Evolutionary conservation across 805 yeast species (phyloP), one percentile per base, ranked within the genome.

Genomic region (Starmerella apis): DNA sequence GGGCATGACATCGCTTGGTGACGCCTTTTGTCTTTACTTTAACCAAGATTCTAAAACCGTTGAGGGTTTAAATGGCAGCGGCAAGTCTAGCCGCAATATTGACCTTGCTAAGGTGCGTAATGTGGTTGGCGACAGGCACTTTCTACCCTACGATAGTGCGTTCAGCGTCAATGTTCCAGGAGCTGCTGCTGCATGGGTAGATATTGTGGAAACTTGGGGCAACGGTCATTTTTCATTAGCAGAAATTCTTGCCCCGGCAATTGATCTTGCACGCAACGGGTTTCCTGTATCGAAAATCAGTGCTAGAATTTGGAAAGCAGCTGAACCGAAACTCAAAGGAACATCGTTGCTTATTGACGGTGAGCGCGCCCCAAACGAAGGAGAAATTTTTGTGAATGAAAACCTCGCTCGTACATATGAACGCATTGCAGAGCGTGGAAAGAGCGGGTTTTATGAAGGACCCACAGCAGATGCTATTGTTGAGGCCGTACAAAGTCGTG

Each of bases 131-230:
- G 69, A 76, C 33, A 65, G 67, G 24, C 46, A 49, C 23, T 71
- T 86, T 59, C 68, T 83, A 27, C 77, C 77, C 0, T 59, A 59
- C 11, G 67, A 67, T 27, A 79, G 85, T 2, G 74, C 79, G 3
- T 77, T 77, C 51, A 66, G 81, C 0, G 76, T 80, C 7, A 80
- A 79, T 46, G 87, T 83, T 4, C 92, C 92, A 0, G 94, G 94
- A 4, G 81, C 86, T 1, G 72, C 83, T 43, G 85, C 86, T 5
- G 90, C 86, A 0, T 84, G 92, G 92, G 62, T 72, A 41, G 92
- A 83, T 63, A 75, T 85, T 2, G 66, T 75, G 33, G 79, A 76
- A 37, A 68, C 65, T 51, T 83, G 87, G 85, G 92, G 94, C 1
- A 77, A 83, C 24, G 83, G 83, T 1, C 76, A 76, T 7, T 77